A percentile compares a stretch with the other conserved stretches of the same genome.
Conservation (phyloP, 108 stramenopile species). For the Parmales sp. region DNA sequence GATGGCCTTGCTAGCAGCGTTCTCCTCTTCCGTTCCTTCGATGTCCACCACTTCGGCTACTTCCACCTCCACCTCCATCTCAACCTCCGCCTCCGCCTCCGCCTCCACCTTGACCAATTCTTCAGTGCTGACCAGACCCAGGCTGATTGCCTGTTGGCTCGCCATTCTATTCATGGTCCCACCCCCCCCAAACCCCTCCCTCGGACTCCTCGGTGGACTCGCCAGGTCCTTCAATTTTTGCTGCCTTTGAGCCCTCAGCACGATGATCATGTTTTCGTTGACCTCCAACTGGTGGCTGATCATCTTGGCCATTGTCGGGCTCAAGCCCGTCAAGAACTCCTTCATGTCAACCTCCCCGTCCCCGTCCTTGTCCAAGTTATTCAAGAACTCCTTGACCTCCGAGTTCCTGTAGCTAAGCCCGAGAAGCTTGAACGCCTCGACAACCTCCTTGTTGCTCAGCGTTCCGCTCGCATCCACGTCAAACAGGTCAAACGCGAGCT, state of each 20-base stretch:
- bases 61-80: not conserved
- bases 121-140: not conserved
- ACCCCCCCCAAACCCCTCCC: not conserved
- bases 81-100: too few species aligned
- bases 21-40: not conserved
- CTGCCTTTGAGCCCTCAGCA: not conserved
- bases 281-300: not conserved
- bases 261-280: not conserved
- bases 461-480: not conserved
- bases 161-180: not conserved
- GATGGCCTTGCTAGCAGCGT: not conserved
- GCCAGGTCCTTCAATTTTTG: not conserved
- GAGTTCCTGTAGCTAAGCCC: not conserved
- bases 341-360: not conserved
- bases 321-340: conserved; percentile 6
- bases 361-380: not conserved
- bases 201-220: not conserved
- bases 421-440: not conserved
- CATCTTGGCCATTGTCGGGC: not conserved
- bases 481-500: not conserved
- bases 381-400: conserved; percentile 5
- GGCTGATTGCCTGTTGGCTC: not conserved
- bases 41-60: not conserved
- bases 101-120: too few species aligned
- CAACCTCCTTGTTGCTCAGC: not conserved